Evolutionary conservation across 495 filamentous ascomycete genomes (phyloP).

Genomic region (Hypoxylon cercidicola): DNA sequence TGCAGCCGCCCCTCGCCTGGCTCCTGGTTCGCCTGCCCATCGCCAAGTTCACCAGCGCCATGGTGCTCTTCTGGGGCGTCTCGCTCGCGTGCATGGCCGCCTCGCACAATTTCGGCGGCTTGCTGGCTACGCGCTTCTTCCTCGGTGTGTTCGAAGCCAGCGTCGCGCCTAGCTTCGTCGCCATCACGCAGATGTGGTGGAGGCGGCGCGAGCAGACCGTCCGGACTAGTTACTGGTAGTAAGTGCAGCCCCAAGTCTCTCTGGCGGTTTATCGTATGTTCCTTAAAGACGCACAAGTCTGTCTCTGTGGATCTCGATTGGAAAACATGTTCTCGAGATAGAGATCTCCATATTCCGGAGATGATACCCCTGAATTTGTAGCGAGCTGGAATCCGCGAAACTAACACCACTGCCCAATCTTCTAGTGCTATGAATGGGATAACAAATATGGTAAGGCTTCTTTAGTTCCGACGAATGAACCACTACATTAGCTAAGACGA

Average conservation of each 20-base stretch:
- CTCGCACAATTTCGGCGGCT: constrained; percentile 47
- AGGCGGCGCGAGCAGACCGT: constrained; percentile 68
- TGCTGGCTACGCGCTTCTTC: constrained; percentile 46
- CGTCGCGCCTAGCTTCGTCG: constrained; percentile 66
- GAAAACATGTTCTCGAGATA: neutral
- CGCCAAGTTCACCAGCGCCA: constrained; percentile 43
- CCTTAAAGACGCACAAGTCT: neutral
- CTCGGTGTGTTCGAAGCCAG: constrained; percentile 47
- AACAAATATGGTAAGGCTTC: constrained; percentile 61
- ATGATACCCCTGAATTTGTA: neutral
- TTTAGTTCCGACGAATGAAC: neutral
- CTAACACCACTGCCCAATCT: constrained; percentile 51
- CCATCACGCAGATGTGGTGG: constrained; percentile 73
- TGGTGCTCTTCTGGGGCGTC: constrained; percentile 43
- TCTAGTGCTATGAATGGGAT: constrained; percentile 64
- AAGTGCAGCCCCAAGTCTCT: constrained; percentile 9
- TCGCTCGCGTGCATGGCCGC: constrained; percentile 42
- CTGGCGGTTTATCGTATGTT: neutral
- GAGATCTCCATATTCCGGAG: too few relatives aligned
- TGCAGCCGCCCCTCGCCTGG: constrained; percentile 43
- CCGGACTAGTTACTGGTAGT: constrained; percentile 67
- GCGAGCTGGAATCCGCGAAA: constrained; percentile 41
- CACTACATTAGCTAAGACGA: neutral
- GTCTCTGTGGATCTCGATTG: neutral
- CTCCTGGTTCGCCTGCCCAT: constrained; percentile 52